Percentiles rank a stretch among this genome's conserved stretches.
Evolutionary conservation across 257 asterid genomes (phyloP).

Genomic region (Nicotiana sylvestris): DNA sequence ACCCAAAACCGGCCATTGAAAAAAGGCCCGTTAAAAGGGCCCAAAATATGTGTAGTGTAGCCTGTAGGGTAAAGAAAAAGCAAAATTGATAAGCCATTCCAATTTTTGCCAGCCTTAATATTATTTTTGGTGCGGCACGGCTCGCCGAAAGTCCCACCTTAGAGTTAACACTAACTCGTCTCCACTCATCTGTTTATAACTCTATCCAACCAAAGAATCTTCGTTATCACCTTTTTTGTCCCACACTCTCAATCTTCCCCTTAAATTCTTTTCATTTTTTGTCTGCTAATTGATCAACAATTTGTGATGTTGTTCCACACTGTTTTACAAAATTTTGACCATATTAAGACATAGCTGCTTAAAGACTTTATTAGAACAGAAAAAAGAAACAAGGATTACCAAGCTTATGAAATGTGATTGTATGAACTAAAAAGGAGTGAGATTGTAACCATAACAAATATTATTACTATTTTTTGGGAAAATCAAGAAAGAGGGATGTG

Average conservation of each 20-base stretch:
- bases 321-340: background rate
- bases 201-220: background rate
- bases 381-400: background rate
- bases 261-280: background rate
- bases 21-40: constrained; percentile 20
- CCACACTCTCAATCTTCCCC: background rate
- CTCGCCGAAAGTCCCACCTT: constrained; percentile 26
- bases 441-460: no score
- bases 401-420: background rate
- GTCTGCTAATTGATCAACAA: background rate
- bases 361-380: background rate
- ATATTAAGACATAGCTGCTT: background rate
- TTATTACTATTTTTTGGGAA: no score
- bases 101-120: constrained; percentile 13
- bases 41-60: constrained; percentile 16
- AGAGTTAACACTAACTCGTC: background rate
- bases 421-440: no score
- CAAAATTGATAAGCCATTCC: background rate
- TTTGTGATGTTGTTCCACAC: no score
- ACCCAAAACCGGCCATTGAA: constrained; percentile 15
- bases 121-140: constrained; percentile 36
- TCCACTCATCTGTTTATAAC: background rate
- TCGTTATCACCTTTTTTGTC: background rate
- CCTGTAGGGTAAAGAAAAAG: background rate
- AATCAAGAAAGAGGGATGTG: no score